These are phyloP conservation scores for Stagonosporopsis rhizophila DNA, from an alignment of 2,329 filamentous ascomycete species.

Conservation along the genomic window DNA sequence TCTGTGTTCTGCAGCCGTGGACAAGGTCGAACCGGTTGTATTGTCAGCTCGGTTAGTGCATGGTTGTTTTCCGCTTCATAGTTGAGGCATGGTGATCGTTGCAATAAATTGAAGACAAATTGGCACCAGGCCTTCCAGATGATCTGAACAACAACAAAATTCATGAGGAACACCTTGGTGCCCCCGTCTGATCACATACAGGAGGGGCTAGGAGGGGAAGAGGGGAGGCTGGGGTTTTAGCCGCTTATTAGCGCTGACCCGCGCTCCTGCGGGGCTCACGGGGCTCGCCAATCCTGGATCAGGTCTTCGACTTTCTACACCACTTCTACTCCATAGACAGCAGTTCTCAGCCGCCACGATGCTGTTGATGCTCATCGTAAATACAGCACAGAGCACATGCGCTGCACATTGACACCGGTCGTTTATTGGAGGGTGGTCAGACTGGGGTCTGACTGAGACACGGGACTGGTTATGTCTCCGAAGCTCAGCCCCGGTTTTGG, in stretches of 20 bases:
- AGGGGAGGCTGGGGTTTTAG: background rate
- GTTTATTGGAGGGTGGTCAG: background rate
- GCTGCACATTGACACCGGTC: background rate
- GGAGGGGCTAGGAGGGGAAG: background rate
- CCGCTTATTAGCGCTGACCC: background rate
- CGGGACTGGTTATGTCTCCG: slow-evolving; percentile 2
- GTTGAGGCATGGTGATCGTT: too few species aligned
- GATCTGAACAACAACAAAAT: background rate
- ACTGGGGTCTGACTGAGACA: background rate
- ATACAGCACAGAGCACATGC: background rate
- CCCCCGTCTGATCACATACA: too few species aligned
- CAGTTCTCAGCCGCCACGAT: background rate
- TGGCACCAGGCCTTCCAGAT: background rate
- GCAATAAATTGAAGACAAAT: background rate
- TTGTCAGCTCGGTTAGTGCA: background rate
- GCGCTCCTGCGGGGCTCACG: slow-evolving; percentile 1
- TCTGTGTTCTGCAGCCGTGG: background rate
- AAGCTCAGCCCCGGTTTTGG: slow-evolving; percentile 10
- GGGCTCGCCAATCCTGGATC: background rate
- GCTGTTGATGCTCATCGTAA: background rate
- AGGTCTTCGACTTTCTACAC: background rate
- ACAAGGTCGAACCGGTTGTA: background rate
- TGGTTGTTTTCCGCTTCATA: too few species aligned
- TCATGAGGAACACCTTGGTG: too few species aligned
- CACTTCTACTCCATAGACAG: background rate